phyloP scores from a whole-genome alignment of 176 grass and related monocot species.

The Oryza meridionalis region DNA sequence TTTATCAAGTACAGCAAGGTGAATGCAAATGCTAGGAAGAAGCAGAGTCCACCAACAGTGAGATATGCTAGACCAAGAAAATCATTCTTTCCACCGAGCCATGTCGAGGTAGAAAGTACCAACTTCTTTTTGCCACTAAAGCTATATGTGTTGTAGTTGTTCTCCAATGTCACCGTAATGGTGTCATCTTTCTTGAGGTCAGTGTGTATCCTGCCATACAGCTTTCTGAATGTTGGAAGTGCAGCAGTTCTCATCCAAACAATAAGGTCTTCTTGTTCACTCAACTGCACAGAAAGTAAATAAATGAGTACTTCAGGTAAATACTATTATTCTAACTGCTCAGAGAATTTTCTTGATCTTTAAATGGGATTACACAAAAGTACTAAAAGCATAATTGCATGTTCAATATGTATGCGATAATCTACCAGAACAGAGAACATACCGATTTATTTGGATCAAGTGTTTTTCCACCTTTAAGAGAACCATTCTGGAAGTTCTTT shows the following conservation, averaged over 20 bases:
- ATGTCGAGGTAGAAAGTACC: conserved; percentile 86
- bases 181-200: conserved; percentile 72
- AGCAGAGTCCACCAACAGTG: conserved; percentile 76
- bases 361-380: background rate
- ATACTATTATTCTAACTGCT: conserved; percentile 10
- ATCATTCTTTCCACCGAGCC: conserved; percentile 94
- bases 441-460: conserved; percentile 57
- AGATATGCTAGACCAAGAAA: conserved; percentile 89
- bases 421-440: conserved; percentile 30
- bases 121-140: conserved; percentile 86
- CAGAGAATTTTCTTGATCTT: background rate
- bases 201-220: conserved; percentile 74
- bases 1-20: conserved; percentile 81
- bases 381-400: conserved; percentile 23
- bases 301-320: conserved; percentile 20
- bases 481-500: conserved; percentile 74
- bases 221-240: conserved; percentile 88
- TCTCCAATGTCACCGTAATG: conserved; percentile 70
- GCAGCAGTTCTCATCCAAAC: conserved; percentile 96
- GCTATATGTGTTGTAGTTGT: conserved; percentile 85
- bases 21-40: conserved; percentile 78
- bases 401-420: background rate
- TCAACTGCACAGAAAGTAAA: conserved; percentile 60
- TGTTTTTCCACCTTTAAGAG: conserved; percentile 65
- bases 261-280: conserved; percentile 87